These are phyloP conservation scores for Flammula alnicola DNA, from an alignment of 1,284 basidiomycete genomes.

Conservation along the genomic window DNA sequence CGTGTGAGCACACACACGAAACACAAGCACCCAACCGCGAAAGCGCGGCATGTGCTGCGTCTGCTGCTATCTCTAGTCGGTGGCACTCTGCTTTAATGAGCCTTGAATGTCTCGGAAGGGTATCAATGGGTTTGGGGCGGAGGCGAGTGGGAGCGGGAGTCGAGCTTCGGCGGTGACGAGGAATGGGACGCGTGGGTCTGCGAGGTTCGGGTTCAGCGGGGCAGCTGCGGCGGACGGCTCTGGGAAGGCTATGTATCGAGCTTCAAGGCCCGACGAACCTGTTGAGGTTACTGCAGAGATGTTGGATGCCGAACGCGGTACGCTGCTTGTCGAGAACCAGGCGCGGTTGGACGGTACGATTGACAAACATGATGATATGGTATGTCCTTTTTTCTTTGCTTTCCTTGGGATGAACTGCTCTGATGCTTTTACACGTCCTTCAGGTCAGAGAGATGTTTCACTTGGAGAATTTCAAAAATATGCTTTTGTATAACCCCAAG, in stretches of 20 bases:
- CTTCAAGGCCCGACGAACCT: too few relatives aligned
- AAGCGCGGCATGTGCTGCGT: not conserved
- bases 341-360: slow-evolving; percentile 60
- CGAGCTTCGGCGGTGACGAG: slow-evolving; percentile 7
- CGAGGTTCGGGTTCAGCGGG: slow-evolving; percentile 6
- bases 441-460: slow-evolving; percentile 87
- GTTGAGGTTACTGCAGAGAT: slow-evolving; percentile 26
- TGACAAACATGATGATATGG: slow-evolving; percentile 76
- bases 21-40: too few relatives aligned
- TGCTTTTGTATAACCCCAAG: slow-evolving; percentile 77
- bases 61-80: not conserved
- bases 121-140: too few relatives aligned
- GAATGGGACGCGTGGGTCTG: slow-evolving; percentile 14
- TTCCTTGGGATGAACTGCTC: slow-evolving; percentile 9
- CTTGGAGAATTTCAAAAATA: slow-evolving; percentile 75
- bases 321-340: slow-evolving; percentile 62
- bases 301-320: slow-evolving; percentile 43
- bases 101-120: not conserved
- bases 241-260: too few relatives aligned
- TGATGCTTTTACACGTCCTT: slow-evolving; percentile 14
- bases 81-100: too few relatives aligned
- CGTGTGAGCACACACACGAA: too few relatives aligned
- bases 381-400: slow-evolving; percentile 42
- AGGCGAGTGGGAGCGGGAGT: slow-evolving; percentile 8
- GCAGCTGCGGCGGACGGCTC: slow-evolving; percentile 4